Conservation (phyloP, 306 rosid species). For the Prunus mira region DNA sequence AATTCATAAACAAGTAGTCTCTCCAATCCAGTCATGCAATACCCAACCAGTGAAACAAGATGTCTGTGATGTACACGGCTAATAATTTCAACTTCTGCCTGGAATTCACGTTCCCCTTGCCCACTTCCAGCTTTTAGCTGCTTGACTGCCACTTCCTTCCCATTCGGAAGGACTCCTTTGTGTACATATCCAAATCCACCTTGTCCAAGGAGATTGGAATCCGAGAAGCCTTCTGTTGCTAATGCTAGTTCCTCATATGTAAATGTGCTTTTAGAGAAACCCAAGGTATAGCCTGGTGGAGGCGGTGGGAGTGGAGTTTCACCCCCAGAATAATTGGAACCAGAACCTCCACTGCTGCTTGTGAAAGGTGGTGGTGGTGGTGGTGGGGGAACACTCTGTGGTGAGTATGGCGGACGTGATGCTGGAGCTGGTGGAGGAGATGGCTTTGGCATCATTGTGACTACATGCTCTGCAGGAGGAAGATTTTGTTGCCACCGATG, state of each 20-base stretch:
- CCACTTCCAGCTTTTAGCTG: conserved; percentile 96
- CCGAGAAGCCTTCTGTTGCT: conserved; percentile 94
- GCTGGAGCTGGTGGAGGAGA: conserved; percentile 55
- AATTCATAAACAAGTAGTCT: conserved; percentile 92
- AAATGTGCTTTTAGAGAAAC: conserved; percentile 74
- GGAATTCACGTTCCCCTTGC: conserved; percentile 96
- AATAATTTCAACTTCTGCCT: conserved; percentile 93
- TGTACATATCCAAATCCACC: conserved; percentile 99
- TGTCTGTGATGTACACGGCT: conserved; percentile 97
- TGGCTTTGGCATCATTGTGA: conserved; percentile 49
- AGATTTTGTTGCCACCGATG: conserved; percentile 64
- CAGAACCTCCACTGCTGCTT: conserved; percentile 83
- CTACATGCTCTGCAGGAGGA: conserved; percentile 53
- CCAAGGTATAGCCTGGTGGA: conserved; percentile 58
- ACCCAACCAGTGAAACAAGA: conserved; percentile 94
- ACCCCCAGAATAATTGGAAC: conserved; percentile 81
- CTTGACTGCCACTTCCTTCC: conserved; percentile 93
- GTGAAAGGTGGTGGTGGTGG: conserved; percentile 46
- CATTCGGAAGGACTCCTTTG: conserved; percentile 83
- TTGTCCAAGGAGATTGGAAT: conserved; percentile 91
- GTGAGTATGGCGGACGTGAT: conserved; percentile 53
- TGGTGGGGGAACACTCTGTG: conserved; percentile 29
- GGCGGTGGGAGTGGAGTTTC: conserved; percentile 62
- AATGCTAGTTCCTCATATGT: conserved; percentile 78
- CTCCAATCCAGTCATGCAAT: conserved; percentile 72